These are phyloP conservation scores for Cymbopogon flexuosus DNA, from an alignment of 202 grass and related monocot genomes.

Conservation along the genomic window DNA sequence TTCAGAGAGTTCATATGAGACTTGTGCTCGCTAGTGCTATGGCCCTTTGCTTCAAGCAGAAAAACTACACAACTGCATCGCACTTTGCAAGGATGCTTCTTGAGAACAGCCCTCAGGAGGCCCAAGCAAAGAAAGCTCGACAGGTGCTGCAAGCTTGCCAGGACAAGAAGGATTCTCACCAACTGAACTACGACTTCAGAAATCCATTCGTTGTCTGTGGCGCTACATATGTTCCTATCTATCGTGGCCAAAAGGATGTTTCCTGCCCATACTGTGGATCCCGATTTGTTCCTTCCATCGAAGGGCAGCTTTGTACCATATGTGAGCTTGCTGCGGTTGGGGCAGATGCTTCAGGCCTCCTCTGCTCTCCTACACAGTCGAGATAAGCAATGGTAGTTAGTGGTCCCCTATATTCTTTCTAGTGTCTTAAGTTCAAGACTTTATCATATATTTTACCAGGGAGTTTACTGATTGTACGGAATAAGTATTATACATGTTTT, in stretches of 20 bases:
- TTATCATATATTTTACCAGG: constrained; percentile 47
- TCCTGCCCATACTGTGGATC: constrained; percentile 76
- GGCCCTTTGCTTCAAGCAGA: constrained; percentile 66
- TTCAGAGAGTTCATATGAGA: constrained; percentile 86
- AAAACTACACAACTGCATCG: constrained; percentile 65
- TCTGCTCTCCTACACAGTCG: constrained; percentile 74
- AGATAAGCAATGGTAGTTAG: constrained; percentile 56
- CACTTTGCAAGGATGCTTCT: constrained; percentile 91
- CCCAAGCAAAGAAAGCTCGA: constrained; percentile 71
- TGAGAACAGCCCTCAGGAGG: constrained; percentile 68
- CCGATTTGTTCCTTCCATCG: constrained; percentile 54
- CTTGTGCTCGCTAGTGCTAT: constrained; percentile 81
- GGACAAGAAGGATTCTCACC: constrained; percentile 47
- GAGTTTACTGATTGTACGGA: constrained; percentile 51
- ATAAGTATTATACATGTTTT: constrained; percentile 65
- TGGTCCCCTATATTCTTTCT: constrained; percentile 43
- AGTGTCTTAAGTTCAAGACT: constrained; percentile 22
- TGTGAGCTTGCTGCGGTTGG: constrained; percentile 81
- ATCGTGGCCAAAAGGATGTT: constrained; percentile 92
- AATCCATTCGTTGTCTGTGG: constrained; percentile 96
- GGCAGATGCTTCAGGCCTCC: constrained; percentile 87
- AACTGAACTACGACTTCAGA: constrained; percentile 90
- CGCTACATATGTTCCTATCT: constrained; percentile 74
- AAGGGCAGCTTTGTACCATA: constrained; percentile 86
- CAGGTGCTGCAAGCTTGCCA: constrained; percentile 62